Base-by-base conservation (phyloP, 495 filamentous ascomycete genomes). In the Elasticomyces elasticus region DNA sequence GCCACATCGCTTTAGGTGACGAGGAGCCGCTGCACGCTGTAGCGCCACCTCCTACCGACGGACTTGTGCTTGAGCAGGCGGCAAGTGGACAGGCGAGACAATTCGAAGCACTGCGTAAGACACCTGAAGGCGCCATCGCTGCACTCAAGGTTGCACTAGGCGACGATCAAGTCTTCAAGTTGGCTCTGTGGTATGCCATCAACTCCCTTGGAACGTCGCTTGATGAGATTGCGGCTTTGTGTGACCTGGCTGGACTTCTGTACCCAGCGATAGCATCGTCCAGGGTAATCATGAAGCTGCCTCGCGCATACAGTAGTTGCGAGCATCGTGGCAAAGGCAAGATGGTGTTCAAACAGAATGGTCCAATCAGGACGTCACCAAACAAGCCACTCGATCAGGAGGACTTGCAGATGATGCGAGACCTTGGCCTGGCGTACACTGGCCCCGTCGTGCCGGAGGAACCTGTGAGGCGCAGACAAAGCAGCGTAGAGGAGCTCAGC, bases 11-110 rank as follows among this genome's bases (percentile, higher is more conserved):
- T 3, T 78, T 94, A 43, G 89, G 87, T 26, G 81, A 86, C 46
- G 62, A 66, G 9, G 71, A 69, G 51, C 49, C 46, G 1, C 48
- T 58, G 17, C 65, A 65, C 24, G 45, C 53, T 26, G 52, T 62
- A 27, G 59, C 55, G 42, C 52, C 63, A 13, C 52, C 65, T 7
- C 48, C 62, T 9, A 64, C 74, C 13, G 71, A 77, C 19, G 51
- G 62, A n/a, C 71, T 98, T 56, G 81, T 94, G 42, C 81, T 97
- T 49, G 88, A 95, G 56, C 79, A 85, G 61, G 84, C 86, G 58
- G 79, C 79, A 5, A 74, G 79, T 19, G 82, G 83, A 2, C 79
- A 84, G 54, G 74, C 78, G 25, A 78, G 85, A 25, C 79, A 85
- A 63, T 10, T 62, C 6, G 59, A 57, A 33, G 59, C 55, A 23